Base-by-base conservation (phyloP, 257 asterid species). In the Solanum tarijense region DNA sequence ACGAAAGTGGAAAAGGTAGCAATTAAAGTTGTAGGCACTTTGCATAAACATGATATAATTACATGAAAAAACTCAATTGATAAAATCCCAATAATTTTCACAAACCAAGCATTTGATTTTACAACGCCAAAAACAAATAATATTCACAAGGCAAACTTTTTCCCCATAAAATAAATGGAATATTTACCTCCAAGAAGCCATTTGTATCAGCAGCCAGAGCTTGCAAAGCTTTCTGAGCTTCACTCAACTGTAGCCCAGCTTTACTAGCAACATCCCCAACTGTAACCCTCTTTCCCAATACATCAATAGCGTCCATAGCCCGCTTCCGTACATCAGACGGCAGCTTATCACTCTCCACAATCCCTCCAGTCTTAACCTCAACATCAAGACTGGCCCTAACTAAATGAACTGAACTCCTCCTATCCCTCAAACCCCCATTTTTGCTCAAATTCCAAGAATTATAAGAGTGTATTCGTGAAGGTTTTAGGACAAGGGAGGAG, bases 171-270 rank as follows among this genome's bases (percentile, higher is more conserved):
- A 32, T 71, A 71, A 71, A 16, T 12, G 14, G 34, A 52, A 88
- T 87, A 23, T 23, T 73, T 14, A 96, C 99, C 98, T 97, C 99
- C 87, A 97, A 92, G 92, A 95, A 97, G 88, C 99, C 99, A 89
- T 88, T 90, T 83, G 98, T 90, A 86, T 97, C 99, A 20, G 99
- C 94, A 69, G 99, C 99, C 31, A 97, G 96, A 74, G 99, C 99
- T 89, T 97, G 99, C 72, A 97, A 95, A 89, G 99, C 98, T 90
- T 90, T 95, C 88, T 97, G 99, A 84, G 99, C 96, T 91, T 95
- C 94, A 90, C 91, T 89, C 92, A 97, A 87, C 90, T 95, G 91
- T 65, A 97, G 95, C 12, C 99, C 99, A 81, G 99, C 98, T 84
- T 91, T 95, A 90, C 99, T 95, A 83, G 99, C 96, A 89, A 97